phyloP scores from a whole-genome alignment of 2,329 filamentous ascomycete genomes.

The Ophiostoma fasciatum region DNA sequence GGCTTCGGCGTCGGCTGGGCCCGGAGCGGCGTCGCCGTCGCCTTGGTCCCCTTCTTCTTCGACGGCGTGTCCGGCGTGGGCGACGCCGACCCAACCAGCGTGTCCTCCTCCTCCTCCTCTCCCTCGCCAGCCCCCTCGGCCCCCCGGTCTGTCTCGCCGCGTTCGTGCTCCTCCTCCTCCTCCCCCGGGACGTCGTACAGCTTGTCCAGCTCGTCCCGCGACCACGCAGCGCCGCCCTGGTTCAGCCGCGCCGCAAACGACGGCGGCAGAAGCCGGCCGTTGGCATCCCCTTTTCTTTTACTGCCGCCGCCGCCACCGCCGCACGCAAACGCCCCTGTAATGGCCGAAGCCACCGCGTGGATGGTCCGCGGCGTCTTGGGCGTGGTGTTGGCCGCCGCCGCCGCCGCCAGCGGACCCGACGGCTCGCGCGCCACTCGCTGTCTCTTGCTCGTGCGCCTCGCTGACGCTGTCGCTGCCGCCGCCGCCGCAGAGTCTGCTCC shows the following conservation, averaged over 20 bases:
- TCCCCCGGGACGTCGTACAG: constrained; percentile 14
- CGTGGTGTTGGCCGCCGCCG: constrained; percentile 4
- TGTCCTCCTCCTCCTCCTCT: constrained; percentile 5
- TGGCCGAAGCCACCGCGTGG: constrained; percentile 11
- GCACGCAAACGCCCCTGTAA: constrained; percentile 7
- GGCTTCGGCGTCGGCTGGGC: constrained; percentile 5
- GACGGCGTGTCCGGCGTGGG: constrained; percentile 7
- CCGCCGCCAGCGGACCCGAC: too few relatives aligned
- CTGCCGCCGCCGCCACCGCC: constrained; percentile 2
- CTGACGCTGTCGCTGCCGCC: not conserved
- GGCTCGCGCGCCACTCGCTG: constrained; percentile 3
- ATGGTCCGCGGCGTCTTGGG: constrained; percentile 13
- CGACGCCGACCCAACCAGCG: constrained; percentile 7
- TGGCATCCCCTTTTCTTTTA: not conserved
- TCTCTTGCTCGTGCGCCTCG: not conserved
- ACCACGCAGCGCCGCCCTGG: not conserved
- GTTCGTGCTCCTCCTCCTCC: not conserved
- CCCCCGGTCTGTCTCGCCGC: not conserved
- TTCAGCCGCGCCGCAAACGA: not conserved
- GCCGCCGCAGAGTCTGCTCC: too few relatives aligned
- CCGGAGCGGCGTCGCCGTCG: not conserved
- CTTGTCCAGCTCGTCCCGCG: constrained; percentile 4
- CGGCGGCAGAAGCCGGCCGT: not conserved
- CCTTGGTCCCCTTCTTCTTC: constrained; percentile 3
- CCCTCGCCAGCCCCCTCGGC: not conserved